These are phyloP conservation scores for Euryodendron excelsum DNA, from an alignment of 148 eudicot species.

Conservation along the genomic window DNA sequence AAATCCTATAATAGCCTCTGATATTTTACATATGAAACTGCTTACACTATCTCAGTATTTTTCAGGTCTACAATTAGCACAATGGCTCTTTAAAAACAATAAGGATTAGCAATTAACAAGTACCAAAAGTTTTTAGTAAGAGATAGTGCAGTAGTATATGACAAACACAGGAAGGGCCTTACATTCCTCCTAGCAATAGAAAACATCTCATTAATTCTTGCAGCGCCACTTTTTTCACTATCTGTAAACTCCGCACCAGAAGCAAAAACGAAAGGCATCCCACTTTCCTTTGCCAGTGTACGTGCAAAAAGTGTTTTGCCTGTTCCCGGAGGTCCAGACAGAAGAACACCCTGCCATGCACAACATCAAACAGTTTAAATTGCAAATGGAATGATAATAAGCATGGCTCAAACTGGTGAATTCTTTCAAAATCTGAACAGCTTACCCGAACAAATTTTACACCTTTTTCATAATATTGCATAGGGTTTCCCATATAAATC, in stretches of 20 bases:
- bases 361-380: conserved; percentile 1
- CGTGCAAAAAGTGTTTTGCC: conserved; percentile 96
- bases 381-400: background rate
- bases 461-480: conserved; percentile 78
- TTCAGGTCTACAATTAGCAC: background rate
- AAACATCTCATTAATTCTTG: conserved; percentile 80
- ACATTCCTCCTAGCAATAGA: conserved; percentile 86
- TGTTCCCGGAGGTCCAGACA: conserved; percentile 93
- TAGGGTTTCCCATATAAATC: conserved; percentile 88
- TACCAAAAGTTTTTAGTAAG: background rate
- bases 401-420: background rate
- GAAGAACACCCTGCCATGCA: conserved; percentile 75
- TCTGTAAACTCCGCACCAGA: conserved; percentile 98
- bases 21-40: background rate
- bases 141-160: background rate
- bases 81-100: background rate
- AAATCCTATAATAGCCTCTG: background rate
- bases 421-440: background rate
- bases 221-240: conserved; percentile 90
- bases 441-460: conserved; percentile 89
- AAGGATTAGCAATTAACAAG: too few relatives aligned
- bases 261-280: conserved; percentile 93
- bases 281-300: conserved; percentile 82
- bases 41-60: background rate
- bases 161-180: conserved; percentile 21